Evolutionary conservation across 2,329 filamentous ascomycete genomes (phyloP).

Genomic region (Dothideomycetes sp.): DNA sequence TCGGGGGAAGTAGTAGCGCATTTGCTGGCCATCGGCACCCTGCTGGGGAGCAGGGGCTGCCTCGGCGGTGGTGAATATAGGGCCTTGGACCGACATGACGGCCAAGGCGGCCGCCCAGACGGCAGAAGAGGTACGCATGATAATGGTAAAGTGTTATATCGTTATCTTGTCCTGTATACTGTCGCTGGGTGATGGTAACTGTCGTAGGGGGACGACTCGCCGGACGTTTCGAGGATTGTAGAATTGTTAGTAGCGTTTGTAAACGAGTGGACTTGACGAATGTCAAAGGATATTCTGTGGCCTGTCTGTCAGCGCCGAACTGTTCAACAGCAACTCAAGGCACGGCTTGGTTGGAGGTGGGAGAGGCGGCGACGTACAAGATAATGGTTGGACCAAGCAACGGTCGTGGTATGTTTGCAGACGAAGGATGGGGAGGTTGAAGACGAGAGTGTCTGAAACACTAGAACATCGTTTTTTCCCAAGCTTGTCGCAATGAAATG

Average conservation of each 20-base stretch:
- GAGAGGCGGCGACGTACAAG: conserved; percentile 1
- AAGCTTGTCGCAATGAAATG: conserved; percentile 12
- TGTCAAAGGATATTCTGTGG: conserved; percentile 19
- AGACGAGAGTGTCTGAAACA: conserved; percentile 13
- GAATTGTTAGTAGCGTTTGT: conserved; percentile 29
- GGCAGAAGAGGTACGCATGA: conserved; percentile 35
- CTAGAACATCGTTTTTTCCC: conserved; percentile 13
- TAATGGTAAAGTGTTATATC: conserved; percentile 19
- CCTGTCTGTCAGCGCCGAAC: conserved; percentile 9
- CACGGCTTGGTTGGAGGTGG: not conserved
- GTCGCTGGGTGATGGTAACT: conserved; percentile 1
- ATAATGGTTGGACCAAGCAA: conserved; percentile 5
- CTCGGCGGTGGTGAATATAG: conserved; percentile 38
- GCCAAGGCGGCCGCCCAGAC: conserved; percentile 39
- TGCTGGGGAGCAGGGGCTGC: conserved; percentile 37
- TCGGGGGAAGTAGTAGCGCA: conserved; percentile 41
- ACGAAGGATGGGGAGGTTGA: conserved; percentile 3
- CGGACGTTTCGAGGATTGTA: not conserved
- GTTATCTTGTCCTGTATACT: conserved; percentile 9
- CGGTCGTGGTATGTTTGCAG: conserved; percentile 8
- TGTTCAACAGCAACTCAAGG: conserved; percentile 3
- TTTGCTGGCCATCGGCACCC: conserved; percentile 24
- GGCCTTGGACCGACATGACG: conserved; percentile 35
- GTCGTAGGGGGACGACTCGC: not conserved
- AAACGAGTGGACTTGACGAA: conserved; percentile 47